Conservation (phyloP, 306 rosid genomes). For the Begonia peltatifolia region DNA sequence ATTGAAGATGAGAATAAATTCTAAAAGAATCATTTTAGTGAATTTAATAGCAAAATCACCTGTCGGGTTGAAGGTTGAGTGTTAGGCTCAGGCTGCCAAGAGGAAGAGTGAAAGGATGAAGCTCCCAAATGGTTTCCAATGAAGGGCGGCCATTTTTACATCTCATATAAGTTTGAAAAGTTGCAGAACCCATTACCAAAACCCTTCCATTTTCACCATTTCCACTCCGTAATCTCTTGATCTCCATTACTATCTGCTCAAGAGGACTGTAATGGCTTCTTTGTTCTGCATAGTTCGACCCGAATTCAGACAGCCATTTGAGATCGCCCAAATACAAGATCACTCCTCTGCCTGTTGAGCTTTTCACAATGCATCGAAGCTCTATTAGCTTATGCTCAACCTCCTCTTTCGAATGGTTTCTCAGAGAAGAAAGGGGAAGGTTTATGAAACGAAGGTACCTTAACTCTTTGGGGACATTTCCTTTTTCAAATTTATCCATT, state of each 20-base stretch:
- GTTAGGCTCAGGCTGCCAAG: slow-evolving; percentile 59
- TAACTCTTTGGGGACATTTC: slow-evolving; percentile 33
- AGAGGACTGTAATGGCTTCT: slow-evolving; percentile 35
- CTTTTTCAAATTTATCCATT: slow-evolving; percentile 53
- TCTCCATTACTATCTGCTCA: slow-evolving; percentile 58
- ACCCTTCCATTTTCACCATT: slow-evolving; percentile 42
- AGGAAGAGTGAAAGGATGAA: slow-evolving; percentile 63
- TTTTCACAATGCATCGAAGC: slow-evolving; percentile 48
- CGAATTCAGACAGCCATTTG: slow-evolving; percentile 59
- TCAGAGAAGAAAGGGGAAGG: slow-evolving; percentile 48
- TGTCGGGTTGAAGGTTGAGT: slow-evolving; percentile 46
- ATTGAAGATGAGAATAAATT: too few relatives aligned
- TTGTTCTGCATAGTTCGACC: slow-evolving; percentile 41
- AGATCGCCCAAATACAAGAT: slow-evolving; percentile 72
- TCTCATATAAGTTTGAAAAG: slow-evolving; percentile 48
- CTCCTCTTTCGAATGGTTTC: slow-evolving; percentile 44
- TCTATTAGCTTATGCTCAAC: slow-evolving; percentile 52
- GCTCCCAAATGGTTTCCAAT: slow-evolving; percentile 69
- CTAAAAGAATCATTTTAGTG: background rate
- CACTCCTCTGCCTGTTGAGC: slow-evolving; percentile 55
- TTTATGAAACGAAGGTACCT: slow-evolving; percentile 42
- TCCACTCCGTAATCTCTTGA: slow-evolving; percentile 41
- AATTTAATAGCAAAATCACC: slow-evolving; percentile 18
- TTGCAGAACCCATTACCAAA: slow-evolving; percentile 62
- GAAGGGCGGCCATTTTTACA: slow-evolving; percentile 58